These are phyloP conservation scores for Aquilaria yunnanensis DNA, from an alignment of 345 rosid genomes.

Conservation along the genomic window DNA sequence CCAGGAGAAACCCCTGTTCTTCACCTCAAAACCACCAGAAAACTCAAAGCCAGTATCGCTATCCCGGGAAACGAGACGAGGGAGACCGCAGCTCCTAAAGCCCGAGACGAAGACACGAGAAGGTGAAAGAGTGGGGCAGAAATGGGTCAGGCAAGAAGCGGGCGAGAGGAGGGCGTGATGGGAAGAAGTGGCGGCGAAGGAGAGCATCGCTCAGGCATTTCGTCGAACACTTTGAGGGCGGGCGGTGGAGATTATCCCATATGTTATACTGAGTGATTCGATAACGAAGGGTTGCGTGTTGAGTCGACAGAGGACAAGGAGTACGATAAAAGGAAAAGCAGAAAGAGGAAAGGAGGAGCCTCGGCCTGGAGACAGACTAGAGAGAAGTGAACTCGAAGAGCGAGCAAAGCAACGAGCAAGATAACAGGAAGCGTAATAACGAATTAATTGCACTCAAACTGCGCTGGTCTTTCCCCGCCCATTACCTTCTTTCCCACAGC, in stretches of 20 bases:
- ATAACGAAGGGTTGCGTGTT: no score
- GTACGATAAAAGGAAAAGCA: background rate
- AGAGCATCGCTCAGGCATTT: slow-evolving; percentile 92
- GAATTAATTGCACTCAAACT: no score
- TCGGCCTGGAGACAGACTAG: no score
- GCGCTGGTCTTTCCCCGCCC: no score
- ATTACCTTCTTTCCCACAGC: no score
- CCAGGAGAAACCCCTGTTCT: slow-evolving; percentile 19
- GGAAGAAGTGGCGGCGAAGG: slow-evolving; percentile 32
- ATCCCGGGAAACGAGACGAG: slow-evolving; percentile 16
- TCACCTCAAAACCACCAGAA: slow-evolving; percentile 25
- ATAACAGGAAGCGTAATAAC: background rate
- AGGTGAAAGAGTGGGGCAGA: slow-evolving; percentile 17
- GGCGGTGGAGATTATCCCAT: no score
- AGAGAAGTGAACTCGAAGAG: background rate
- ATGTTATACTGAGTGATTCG: no score
- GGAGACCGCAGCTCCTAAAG: slow-evolving; percentile 1
- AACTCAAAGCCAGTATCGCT: slow-evolving; percentile 16
- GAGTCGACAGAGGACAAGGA: background rate
- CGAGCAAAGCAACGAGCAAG: slow-evolving; percentile 60
- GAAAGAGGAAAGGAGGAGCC: background rate
- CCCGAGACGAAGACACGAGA: slow-evolving; percentile 13
- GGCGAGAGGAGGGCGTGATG: slow-evolving; percentile 18
- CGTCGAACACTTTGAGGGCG: slow-evolving; percentile 42
- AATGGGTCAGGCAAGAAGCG: slow-evolving; percentile 20